These are phyloP conservation scores for Coemansia sp. DNA, from an alignment of 192 early-diverging fungal genomes.

Conservation along the genomic window DNA sequence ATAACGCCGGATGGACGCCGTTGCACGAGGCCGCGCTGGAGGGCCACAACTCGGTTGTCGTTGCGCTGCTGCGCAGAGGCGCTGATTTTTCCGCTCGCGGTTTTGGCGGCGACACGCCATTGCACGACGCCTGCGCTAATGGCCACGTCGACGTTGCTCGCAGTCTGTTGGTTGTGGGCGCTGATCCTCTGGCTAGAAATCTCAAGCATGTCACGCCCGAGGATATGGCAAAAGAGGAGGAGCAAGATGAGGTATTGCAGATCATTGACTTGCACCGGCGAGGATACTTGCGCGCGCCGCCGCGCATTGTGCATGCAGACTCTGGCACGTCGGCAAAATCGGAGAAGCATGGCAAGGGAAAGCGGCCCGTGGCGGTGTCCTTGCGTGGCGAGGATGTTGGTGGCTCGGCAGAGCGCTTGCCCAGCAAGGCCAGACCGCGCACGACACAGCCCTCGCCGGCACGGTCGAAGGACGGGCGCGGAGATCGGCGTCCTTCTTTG, in stretches of 20 bases:
- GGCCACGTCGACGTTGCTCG: conserved; percentile 50
- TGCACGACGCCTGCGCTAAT: conserved; percentile 70
- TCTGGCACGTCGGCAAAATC: neutral
- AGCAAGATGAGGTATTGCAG: conserved; percentile 39
- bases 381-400: neutral
- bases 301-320: neutral
- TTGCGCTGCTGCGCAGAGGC: conserved; percentile 57
- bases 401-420: neutral
- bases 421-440: neutral
- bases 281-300: neutral
- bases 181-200: conserved; percentile 37
- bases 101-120: conserved; percentile 62
- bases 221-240: conserved; percentile 59
- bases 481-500: neutral
- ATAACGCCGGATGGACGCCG: conserved; percentile 70
- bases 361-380: neutral
- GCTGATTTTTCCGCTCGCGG: conserved; percentile 64
- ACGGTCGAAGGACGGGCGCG: neutral
- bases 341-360: conserved; percentile 13
- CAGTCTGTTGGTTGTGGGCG: conserved; percentile 36
- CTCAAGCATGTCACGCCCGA: conserved; percentile 55
- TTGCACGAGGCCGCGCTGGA: conserved; percentile 68
- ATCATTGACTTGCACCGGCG: conserved; percentile 24
- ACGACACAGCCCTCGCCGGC: neutral
- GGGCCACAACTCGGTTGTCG: conserved; percentile 47